Evolutionary conservation across 2,329 filamentous ascomycete species (phyloP), one percentile per base, ranked within the genome.

Genomic region (Penicillium sumatraense): DNA sequence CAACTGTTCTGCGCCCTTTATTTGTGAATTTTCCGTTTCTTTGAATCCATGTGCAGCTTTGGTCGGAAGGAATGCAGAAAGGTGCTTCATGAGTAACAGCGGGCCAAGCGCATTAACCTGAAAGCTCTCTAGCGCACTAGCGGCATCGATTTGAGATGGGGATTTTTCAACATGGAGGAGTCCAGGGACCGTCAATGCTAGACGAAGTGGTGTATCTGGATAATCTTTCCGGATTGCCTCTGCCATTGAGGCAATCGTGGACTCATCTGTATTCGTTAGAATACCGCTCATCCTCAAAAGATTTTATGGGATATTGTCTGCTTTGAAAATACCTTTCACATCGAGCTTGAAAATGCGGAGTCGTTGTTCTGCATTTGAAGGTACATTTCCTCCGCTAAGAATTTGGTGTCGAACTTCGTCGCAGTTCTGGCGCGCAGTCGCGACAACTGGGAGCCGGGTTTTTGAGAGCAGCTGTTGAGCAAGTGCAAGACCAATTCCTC

Each of bases 41-140:
- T 61, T 54, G n/a, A 66, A 69, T 13, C 81, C 61, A 5, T 72
- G 58, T 0, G 80, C 78, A 4, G 78, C 71, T 61, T 84, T 86
- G 14, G 78, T 81, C 1, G 90, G 90, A 3, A 95, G 78, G 65
- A 93, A 88, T 0, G 77, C 76, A 0, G 80, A 79, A 64, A 95
- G 90, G 72, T 91, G 86, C 73, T 95, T 95, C 68, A 90, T 83
- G 53, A 93, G 80, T 51, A 95, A 78, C 67, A 95, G 78, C 0
- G 89, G 89, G 0, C 89, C 90, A 2, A 95, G 77, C 0, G 86
- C 81, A 71, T 95, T 96, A 56, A 90, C 83, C 49, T 81, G 80
- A 72, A 91, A 88, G n/a, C 85, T 91, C 42, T 85, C 75, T n/a
- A 89, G 75, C 16, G 89, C 85, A 31, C 79, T 70, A 18, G 78